phyloP scores from a whole-genome alignment of 208 protist genomes.

The Trichomonas gallinae region DNA sequence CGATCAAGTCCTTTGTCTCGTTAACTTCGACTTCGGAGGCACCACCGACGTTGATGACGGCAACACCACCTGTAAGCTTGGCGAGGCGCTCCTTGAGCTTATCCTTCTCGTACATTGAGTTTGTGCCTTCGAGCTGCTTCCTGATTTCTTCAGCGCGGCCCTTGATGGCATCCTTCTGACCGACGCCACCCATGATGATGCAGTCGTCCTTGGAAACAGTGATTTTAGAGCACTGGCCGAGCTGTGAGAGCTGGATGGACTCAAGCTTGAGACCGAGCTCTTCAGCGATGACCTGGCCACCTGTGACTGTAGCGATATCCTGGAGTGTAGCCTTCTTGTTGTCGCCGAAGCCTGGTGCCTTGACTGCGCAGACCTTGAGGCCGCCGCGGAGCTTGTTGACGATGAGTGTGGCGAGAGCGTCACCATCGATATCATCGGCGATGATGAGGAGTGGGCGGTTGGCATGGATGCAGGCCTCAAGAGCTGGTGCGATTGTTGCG shows the following conservation, averaged over 20 bases:
- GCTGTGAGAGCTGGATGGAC: conserved; percentile 33
- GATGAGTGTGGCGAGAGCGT: conserved; percentile 80
- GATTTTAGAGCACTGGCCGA: conserved; percentile 57
- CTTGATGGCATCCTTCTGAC: conserved; percentile 62
- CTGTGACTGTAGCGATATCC: conserved; percentile 92
- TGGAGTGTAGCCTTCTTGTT: conserved; percentile 86
- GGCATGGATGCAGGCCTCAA: conserved; percentile 39
- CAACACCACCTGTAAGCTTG: conserved; percentile 77
- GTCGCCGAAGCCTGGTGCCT: conserved; percentile 97
- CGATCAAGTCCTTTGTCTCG: conserved; percentile 96
- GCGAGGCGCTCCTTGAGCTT: conserved; percentile 89
- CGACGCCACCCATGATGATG: conserved; percentile 79
- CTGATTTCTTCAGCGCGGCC: conserved; percentile 73
- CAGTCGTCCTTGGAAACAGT: conserved; percentile 85
- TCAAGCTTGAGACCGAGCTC: conserved; percentile 63
- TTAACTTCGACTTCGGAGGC: conserved; percentile 89
- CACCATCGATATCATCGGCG: conserved; percentile 90
- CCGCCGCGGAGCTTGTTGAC: conserved; percentile 68
- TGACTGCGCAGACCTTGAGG: conserved; percentile 57
- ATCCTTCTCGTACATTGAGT: conserved; percentile 80
- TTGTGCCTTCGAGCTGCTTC: conserved; percentile 59
- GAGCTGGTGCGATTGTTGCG: conserved; percentile 37
- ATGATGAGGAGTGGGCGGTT: conserved; percentile 87
- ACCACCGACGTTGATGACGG: conserved; percentile 66
- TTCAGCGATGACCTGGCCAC: conserved; percentile 71